Base-by-base conservation (phyloP, 2,329 filamentous ascomycete genomes). In the Penicillium sp. region DNA sequence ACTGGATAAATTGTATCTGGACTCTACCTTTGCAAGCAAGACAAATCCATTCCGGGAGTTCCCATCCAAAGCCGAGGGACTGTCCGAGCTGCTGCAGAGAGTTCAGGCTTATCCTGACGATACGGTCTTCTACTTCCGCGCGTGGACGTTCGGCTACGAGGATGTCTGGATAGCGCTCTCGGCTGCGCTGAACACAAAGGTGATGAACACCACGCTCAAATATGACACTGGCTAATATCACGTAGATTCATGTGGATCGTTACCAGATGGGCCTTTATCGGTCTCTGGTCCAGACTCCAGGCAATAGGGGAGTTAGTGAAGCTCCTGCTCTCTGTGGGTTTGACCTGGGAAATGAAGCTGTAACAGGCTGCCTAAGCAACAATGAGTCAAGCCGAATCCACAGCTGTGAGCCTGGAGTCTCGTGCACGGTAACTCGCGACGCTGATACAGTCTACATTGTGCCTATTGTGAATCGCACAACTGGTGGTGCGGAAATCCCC, bases 81-180 rank as follows among this genome's bases (percentile, higher is more conserved):
- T 96, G 11, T 76, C 76, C 1, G 89, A 96, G 66, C 80, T 97
- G 0, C 67, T 97, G 1, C 74, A 78, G 5, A 88, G 91, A 62
- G 81, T 96, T 0, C 72, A 76, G 0, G 69, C 76, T 24, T 96
- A 93, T 69, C 88, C 92, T 0, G 59, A 78, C 1, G 84, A 90
- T 38, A 96, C 91, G 0, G 72, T 88, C 1, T 97, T 96, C 66
- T 89, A 96, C 70, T 82, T 97, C 44, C 85, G 92, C 55, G 85
- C 91, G 1, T 96, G 92, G 92, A 97, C 93, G 0, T 94, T 94
- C 68, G 90, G 89, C 0, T 96, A 97, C 61, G 92, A 97, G 70
- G 89, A 96, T 50, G 91, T 96, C 0, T 97, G 92, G 92, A 78
- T 92, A 56, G 88, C 90, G 0, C 75, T 97, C 0, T 87, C 91